Conservation (phyloP, 495 filamentous ascomycete genomes). For the Copromyces sp. region DNA sequence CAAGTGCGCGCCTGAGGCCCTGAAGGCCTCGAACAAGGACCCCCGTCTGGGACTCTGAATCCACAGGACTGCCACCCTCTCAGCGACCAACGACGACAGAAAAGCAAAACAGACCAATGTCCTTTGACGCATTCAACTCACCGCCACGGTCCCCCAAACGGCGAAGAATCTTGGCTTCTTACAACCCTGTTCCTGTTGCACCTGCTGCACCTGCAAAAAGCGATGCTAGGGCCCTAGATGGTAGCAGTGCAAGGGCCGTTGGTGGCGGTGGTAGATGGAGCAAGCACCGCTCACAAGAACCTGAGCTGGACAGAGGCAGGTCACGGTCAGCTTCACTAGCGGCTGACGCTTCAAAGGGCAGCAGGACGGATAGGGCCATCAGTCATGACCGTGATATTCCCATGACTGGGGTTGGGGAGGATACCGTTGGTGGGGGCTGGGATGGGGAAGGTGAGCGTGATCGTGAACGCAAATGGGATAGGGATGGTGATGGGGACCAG, state of each 20-base stretch:
- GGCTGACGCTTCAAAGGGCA: neutral
- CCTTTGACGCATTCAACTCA: constrained; percentile 16
- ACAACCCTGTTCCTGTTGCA: constrained; percentile 22
- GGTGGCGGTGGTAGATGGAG: neutral
- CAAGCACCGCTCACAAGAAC: neutral
- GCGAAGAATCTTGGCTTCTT: constrained; percentile 35
- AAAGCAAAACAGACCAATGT: neutral
- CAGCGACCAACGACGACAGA: neutral
- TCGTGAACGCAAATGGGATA: neutral
- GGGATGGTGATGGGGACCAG: neutral
- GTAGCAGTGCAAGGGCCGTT: neutral
- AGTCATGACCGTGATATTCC: neutral
- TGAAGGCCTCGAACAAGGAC: neutral
- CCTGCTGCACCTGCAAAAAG: neutral
- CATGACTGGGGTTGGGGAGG: neutral
- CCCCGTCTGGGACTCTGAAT: neutral
- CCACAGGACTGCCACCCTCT: neutral
- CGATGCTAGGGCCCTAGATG: neutral
- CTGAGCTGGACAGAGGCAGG: neutral
- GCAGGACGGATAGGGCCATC: neutral
- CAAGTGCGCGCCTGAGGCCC: neutral
- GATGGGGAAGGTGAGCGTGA: constrained; percentile 9
- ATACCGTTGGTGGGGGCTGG: constrained; percentile 1
- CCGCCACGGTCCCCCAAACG: constrained; percentile 31
- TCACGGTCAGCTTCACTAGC: neutral